Evolutionary conservation across 1,284 basidiomycete genomes (phyloP).

Genomic region (Sphagnurus paluster): DNA sequence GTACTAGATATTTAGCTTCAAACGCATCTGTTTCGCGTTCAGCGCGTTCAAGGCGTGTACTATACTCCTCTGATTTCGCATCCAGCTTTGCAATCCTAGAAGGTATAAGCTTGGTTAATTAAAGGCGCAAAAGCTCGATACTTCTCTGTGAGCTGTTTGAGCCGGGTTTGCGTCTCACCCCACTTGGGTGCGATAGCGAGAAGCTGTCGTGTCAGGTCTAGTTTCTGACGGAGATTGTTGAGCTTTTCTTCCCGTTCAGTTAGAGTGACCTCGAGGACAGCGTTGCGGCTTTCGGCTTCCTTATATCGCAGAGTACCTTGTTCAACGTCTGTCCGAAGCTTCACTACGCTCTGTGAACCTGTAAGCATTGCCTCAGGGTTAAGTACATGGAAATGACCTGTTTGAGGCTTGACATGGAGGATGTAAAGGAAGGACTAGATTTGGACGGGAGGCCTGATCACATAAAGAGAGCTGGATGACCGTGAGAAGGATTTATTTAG

Average conservation of each 20-base stretch:
- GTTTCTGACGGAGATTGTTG: conserved; percentile 23
- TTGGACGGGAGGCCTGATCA: no score
- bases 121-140: conserved; percentile 14
- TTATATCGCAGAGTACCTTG: conserved; percentile 23
- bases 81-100: conserved; percentile 8
- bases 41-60: conserved; percentile 6
- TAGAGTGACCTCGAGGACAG: conserved; percentile 17
- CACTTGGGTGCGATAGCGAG: conserved; percentile 24
- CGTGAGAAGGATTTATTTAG: conserved; percentile 25
- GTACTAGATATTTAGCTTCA: conserved; percentile 11
- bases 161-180: conserved; percentile 20
- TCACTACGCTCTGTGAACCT: conserved; percentile 8
- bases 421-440: no score
- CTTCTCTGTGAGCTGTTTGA: conserved; percentile 28
- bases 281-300: conserved; percentile 25
- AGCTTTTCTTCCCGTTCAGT: conserved; percentile 23
- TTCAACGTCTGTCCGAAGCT: conserved; percentile 23
- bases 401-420: conserved; percentile 15
- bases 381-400: conserved; percentile 6
- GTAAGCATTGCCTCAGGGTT: not conserved
- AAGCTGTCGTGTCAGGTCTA: conserved; percentile 23
- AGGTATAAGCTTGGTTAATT: not conserved
- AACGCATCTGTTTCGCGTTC: conserved; percentile 13
- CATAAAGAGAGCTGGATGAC: conserved; percentile 15
- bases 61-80: conserved; percentile 9